These are phyloP conservation scores for Besnoitia besnoiti DNA, from an alignment of 169 alveolate species.

Conservation along the genomic window DNA sequence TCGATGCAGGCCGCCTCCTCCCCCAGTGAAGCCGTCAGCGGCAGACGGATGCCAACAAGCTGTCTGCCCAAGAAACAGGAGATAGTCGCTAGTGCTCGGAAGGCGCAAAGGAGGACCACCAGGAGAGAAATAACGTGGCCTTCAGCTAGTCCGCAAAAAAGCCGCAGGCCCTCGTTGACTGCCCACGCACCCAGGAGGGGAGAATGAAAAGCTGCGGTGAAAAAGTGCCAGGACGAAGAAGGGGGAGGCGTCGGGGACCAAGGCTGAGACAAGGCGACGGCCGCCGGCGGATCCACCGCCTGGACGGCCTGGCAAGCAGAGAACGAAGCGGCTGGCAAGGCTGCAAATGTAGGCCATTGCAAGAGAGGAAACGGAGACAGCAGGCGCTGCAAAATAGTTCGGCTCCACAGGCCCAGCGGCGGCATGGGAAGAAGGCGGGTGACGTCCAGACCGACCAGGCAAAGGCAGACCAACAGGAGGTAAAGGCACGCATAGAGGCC, in stretches of 20 bases:
- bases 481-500: not conserved
- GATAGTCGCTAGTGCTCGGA: not conserved
- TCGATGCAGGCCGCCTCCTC: not conserved
- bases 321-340: not conserved
- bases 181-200: too few relatives aligned
- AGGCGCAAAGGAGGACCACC: not conserved
- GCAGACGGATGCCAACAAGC: not conserved
- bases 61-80: not conserved
- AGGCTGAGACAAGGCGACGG: not conserved
- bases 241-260: too few relatives aligned
- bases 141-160: not conserved
- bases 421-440: not conserved
- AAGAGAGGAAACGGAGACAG: not conserved
- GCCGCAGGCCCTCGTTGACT: not conserved
- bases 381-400: not conserved
- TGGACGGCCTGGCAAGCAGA: not conserved
- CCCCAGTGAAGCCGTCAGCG: not conserved
- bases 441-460: not conserved
- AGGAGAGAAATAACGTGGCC: not conserved
- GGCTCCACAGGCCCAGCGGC: not conserved
- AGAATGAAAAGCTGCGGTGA: too few relatives aligned
- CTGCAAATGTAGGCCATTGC: not conserved
- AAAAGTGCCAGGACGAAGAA: too few relatives aligned
- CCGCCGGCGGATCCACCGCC: not conserved
- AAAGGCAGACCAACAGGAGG: not conserved